Evolutionary conservation across 352 stramenopile genomes (phyloP).

Genomic region (Pythium rhizo-oryzae): DNA sequence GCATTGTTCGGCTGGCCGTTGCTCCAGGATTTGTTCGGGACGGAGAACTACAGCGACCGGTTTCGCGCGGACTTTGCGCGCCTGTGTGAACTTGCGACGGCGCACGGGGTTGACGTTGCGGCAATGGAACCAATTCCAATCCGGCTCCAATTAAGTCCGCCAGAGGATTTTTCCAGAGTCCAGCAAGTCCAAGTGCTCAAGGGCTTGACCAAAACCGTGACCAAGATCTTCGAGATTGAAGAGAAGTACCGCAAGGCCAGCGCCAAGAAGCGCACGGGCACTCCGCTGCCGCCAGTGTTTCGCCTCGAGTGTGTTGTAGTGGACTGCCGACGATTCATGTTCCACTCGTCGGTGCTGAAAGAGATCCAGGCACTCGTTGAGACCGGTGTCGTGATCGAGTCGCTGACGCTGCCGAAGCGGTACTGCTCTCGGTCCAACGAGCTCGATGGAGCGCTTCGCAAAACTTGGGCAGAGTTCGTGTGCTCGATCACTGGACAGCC

Average conservation of each 20-base stretch:
- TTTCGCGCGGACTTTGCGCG: conserved; percentile 1
- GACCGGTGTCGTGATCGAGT: conserved; percentile 3
- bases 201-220: conserved; percentile 1
- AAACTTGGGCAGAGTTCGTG: conserved; percentile 5
- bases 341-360: conserved; percentile 6
- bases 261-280: background rate
- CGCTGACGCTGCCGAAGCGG: background rate
- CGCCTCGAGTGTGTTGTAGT: conserved; percentile 3
- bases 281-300: background rate
- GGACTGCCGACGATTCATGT: conserved; percentile 2
- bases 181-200: conserved; percentile 11
- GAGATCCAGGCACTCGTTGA: conserved; percentile 11
- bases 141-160: background rate
- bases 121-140: conserved; percentile 15
- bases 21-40: conserved; percentile 7
- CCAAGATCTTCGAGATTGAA: conserved; percentile 3
- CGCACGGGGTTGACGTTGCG: background rate
- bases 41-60: background rate
- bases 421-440: background rate
- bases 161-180: background rate
- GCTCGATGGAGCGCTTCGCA: background rate
- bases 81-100: background rate
- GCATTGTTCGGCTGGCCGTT: conserved; percentile 1
- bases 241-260: background rate
- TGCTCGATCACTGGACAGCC: conserved; percentile 11